Evolutionary conservation across 1,284 basidiomycete species (phyloP).

Genomic region (Ustilago hordei): DNA sequence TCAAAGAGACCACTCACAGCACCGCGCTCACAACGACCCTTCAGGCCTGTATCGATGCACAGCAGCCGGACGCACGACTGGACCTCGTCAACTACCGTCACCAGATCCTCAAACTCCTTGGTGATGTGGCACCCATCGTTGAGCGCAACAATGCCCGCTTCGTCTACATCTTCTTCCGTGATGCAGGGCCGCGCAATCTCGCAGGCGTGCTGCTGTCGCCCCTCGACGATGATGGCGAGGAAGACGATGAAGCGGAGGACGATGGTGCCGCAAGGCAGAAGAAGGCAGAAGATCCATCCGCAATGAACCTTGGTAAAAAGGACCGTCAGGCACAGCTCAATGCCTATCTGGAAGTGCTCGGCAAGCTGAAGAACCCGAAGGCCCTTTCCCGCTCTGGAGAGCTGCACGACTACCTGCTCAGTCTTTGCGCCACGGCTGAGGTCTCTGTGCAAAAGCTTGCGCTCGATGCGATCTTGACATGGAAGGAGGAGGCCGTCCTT

Average conservation of each 20-base stretch:
- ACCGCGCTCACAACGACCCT: constrained; percentile 33
- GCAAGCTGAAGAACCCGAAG: constrained; percentile 91
- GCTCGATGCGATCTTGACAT: constrained; percentile 84
- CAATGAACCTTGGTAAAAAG: constrained; percentile 42
- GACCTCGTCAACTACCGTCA: constrained; percentile 61
- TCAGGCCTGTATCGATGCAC: constrained; percentile 31
- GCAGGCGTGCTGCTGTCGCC: constrained; percentile 42
- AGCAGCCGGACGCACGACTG: constrained; percentile 53
- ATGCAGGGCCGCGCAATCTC: constrained; percentile 49
- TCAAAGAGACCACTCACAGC: constrained; percentile 4
- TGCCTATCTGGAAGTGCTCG: constrained; percentile 82
- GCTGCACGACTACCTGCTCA: constrained; percentile 78
- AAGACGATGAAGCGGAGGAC: constrained; percentile 30
- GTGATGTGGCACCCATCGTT: constrained; percentile 42
- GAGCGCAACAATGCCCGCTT: constrained; percentile 60
- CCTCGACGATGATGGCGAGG: constrained; percentile 42
- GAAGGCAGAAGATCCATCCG: constrained; percentile 13
- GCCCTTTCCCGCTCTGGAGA: constrained; percentile 80
- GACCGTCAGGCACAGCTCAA: constrained; percentile 58
- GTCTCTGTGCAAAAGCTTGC: constrained; percentile 81
- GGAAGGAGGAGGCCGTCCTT: constrained; percentile 79
- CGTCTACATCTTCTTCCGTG: constrained; percentile 56
- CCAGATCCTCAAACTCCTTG: constrained; percentile 60
- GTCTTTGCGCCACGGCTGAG: constrained; percentile 88
- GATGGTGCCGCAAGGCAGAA: constrained; percentile 15